phyloP scores from a whole-genome alignment of 2,329 filamentous ascomycete species.

The Nemania diffusa region DNA sequence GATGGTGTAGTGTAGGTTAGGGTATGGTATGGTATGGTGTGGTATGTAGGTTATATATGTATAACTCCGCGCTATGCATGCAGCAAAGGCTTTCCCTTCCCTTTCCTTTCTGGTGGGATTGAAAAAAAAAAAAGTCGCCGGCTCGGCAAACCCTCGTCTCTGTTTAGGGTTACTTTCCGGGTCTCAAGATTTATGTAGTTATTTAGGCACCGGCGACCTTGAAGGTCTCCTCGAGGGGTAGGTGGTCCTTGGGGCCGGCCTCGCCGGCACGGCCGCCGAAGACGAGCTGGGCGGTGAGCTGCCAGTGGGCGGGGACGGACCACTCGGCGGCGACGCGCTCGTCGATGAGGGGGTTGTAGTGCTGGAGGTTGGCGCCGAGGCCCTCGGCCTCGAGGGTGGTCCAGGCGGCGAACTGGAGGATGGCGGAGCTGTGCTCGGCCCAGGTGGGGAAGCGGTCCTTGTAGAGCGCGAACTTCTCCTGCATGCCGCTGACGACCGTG shows the following conservation, averaged over 20 bases:
- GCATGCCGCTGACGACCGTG: conserved; percentile 70
- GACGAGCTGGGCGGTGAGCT: conserved; percentile 83
- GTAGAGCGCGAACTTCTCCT: conserved; percentile 77
- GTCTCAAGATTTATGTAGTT: neutral
- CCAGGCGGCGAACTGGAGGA: conserved; percentile 86
- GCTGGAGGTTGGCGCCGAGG: conserved; percentile 88
- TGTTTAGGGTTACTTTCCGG: too few relatives aligned
- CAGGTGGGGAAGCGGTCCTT: conserved; percentile 82
- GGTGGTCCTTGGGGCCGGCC: conserved; percentile 71
- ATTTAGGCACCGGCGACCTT: conserved; percentile 69
- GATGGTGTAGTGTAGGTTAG: neutral
- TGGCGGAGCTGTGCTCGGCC: conserved; percentile 80
- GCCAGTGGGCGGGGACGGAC: conserved; percentile 78
- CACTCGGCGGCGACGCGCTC: conserved; percentile 74
- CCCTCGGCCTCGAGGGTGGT: conserved; percentile 84
- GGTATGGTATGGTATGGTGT: too few relatives aligned
- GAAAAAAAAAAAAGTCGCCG: conserved; percentile 7
- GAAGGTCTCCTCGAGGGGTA: conserved; percentile 72
- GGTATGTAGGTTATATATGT: conserved; percentile 13
- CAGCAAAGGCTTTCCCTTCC: conserved; percentile 12
- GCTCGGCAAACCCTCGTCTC: too few relatives aligned
- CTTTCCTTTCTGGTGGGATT: neutral
- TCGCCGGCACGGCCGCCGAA: conserved; percentile 74
- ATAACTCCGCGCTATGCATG: conserved; percentile 30
- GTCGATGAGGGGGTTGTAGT: conserved; percentile 91